A percentile compares a stretch with the other conserved stretches of the same genome.
phyloP scores from a whole-genome alignment of 331 rosid species.

The Cydonia oblonga region DNA sequence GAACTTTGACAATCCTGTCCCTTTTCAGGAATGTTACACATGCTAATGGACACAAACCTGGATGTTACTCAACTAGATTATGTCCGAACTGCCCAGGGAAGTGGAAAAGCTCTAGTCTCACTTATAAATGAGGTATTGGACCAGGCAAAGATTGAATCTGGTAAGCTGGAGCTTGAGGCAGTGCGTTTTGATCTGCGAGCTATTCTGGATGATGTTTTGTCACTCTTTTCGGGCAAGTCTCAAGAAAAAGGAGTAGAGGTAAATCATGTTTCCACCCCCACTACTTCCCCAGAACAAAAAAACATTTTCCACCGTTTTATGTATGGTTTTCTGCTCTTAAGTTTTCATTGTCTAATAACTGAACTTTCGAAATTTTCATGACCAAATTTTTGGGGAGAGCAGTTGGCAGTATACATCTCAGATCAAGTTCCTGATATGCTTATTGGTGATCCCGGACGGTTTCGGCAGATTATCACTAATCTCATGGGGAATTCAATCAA shows the following conservation, averaged over 20 bases:
- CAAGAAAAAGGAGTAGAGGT: constrained; percentile 96
- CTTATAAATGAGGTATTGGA: constrained; percentile 87
- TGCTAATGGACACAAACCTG: constrained; percentile 90
- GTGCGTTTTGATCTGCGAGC: constrained; percentile 61
- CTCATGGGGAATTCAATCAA: constrained; percentile 81
- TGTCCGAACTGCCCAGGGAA: constrained; percentile 75
- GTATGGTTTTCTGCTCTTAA: neutral
- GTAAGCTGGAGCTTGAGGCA: constrained; percentile 87
- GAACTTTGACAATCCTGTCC: constrained; percentile 15
- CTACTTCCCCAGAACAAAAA: neutral
- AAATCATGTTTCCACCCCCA: constrained; percentile 13
- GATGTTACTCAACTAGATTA: constrained; percentile 84
- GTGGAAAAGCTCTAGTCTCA: constrained; percentile 88
- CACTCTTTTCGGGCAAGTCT: constrained; percentile 81
- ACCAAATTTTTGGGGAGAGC: constrained; percentile 22
- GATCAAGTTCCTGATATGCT: constrained; percentile 71
- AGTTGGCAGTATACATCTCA: constrained; percentile 74
- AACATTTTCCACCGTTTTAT: neutral
- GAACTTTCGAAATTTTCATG: constrained; percentile 11
- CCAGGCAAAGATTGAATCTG: constrained; percentile 94
- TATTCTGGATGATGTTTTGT: constrained; percentile 76
- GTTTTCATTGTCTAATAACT: constrained; percentile 6
- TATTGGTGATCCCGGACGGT: constrained; percentile 81
- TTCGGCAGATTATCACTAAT: constrained; percentile 76
- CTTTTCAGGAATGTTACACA: constrained; percentile 76